Percentiles rank a stretch among this genome's conserved stretches.
These are phyloP conservation scores for Diaporthe sp. DNA, from an alignment of 2,329 filamentous ascomycete genomes.

Conservation along the genomic window DNA sequence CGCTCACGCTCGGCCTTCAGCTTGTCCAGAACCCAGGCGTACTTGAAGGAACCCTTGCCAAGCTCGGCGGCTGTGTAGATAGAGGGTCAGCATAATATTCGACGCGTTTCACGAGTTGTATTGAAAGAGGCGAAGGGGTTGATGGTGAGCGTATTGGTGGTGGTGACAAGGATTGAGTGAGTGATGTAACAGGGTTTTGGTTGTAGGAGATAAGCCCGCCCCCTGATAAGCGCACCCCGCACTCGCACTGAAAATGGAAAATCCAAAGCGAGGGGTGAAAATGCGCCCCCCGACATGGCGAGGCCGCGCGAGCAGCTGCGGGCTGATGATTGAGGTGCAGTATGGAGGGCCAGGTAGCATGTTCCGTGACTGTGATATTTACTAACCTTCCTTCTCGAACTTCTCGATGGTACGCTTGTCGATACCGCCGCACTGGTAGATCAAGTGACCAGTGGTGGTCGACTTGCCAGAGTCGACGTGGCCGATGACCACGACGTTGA, in stretches of 20 bases:
- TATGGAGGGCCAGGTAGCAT: neutral
- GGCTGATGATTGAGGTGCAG: neutral
- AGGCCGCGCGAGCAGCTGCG: slow-evolving; percentile 42
- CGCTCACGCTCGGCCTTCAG: slow-evolving; percentile 99
- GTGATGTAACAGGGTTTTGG: slow-evolving; percentile 23
- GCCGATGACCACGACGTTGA: slow-evolving; percentile 76
- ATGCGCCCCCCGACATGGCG: slow-evolving; percentile 17
- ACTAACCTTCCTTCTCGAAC: slow-evolving; percentile 95
- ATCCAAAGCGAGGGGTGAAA: slow-evolving; percentile 37
- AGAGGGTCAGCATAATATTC: slow-evolving; percentile 40
- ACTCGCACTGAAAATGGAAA: slow-evolving; percentile 41
- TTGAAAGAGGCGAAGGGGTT: too few species aligned
- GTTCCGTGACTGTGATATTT: slow-evolving; percentile 7
- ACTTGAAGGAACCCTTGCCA: slow-evolving; percentile 99
- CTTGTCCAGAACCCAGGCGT: slow-evolving; percentile 99
- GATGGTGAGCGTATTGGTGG: neutral
- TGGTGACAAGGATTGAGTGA: neutral
- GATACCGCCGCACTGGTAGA: slow-evolving; percentile 99
- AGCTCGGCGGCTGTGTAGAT: slow-evolving; percentile 84
- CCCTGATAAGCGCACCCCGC: slow-evolving; percentile 39
- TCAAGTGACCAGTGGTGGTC: slow-evolving; percentile 94
- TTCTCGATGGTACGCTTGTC: slow-evolving; percentile 99
- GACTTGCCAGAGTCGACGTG: slow-evolving; percentile 99
- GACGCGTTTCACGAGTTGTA: too few species aligned
- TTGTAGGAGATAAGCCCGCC: slow-evolving; percentile 29